phyloP scores from a whole-genome alignment of 805 yeast species.

The Sugiyamaella mastotermitis region DNA sequence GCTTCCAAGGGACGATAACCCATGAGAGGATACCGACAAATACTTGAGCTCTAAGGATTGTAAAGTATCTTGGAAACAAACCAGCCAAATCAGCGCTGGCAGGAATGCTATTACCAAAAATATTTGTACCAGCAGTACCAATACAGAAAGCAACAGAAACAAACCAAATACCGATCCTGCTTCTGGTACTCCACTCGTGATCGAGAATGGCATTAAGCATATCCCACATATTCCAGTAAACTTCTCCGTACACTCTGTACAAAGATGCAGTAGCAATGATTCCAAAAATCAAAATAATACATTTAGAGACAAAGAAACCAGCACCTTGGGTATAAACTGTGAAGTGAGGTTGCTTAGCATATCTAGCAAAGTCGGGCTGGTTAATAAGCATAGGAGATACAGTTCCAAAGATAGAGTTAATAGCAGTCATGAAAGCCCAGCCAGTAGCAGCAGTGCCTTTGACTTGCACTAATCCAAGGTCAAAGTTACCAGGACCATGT shows the following conservation, averaged over 20 bases:
- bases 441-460: slow-evolving; percentile 6
- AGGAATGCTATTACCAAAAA: slow-evolving; percentile 41
- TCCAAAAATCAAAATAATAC: slow-evolving; percentile 31
- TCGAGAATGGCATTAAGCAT: slow-evolving; percentile 37
- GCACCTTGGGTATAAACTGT: slow-evolving; percentile 11
- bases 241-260: slow-evolving; percentile 36
- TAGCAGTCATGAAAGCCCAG: slow-evolving; percentile 15
- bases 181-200: slow-evolving; percentile 33
- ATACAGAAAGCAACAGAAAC: slow-evolving; percentile 12
- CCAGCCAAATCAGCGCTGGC: slow-evolving; percentile 43
- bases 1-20: slow-evolving; percentile 34
- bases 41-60: slow-evolving; percentile 47
- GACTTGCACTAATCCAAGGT: slow-evolving; percentile 8
- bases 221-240: slow-evolving; percentile 43
- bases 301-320: slow-evolving; percentile 15
- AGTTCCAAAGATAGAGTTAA: slow-evolving; percentile 18
- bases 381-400: slow-evolving; percentile 16
- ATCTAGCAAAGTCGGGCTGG: slow-evolving; percentile 15
- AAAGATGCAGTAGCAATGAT: slow-evolving; percentile 40
- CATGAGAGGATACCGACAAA: slow-evolving; percentile 12
- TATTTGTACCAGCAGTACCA: slow-evolving; percentile 27
- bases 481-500: slow-evolving; percentile 12
- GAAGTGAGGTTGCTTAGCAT: slow-evolving; percentile 10
- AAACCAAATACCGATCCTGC: slow-evolving; percentile 30
- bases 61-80: slow-evolving; percentile 51